Percentiles rank a stretch among this genome's conserved stretches.
phyloP scores from a whole-genome alignment of 2,329 filamentous ascomycete genomes.

The Mollisiaceae sp. region DNA sequence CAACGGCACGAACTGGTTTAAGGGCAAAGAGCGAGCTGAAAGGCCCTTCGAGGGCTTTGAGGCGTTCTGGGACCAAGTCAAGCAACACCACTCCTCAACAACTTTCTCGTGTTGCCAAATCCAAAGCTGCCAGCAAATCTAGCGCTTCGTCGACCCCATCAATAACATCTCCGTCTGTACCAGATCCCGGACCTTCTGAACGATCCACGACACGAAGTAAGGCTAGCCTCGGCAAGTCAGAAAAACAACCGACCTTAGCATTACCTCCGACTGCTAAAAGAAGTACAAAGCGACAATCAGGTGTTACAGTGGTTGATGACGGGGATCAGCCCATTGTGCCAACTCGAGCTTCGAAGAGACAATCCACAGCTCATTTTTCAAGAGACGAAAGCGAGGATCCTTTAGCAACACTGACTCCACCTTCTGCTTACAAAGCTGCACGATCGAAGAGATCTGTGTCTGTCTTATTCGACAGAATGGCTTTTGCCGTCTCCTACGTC shows the following conservation, averaged over 20 bases:
- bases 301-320: conserved; percentile 5
- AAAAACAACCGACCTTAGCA: not conserved
- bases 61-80: conserved; percentile 9
- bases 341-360: conserved; percentile 32
- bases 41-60: conserved; percentile 16
- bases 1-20: not conserved
- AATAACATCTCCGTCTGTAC: conserved; percentile 8
- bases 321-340: conserved; percentile 1
- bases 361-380: conserved; percentile 19
- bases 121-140: not conserved
- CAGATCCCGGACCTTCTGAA: not conserved
- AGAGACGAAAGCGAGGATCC: conserved; percentile 37
- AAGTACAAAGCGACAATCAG: conserved; percentile 21
- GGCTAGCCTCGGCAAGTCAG: not conserved
- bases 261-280: conserved; percentile 15
- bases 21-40: conserved; percentile 23
- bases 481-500: conserved; percentile 80
- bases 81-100: conserved; percentile 7
- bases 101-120: conserved; percentile 17
- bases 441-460: conserved; percentile 4
- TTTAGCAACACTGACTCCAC: conserved; percentile 22
- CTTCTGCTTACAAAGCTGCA: not conserved
- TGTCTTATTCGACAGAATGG: conserved; percentile 76
- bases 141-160: conserved; percentile 2
- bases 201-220: not conserved